Evolutionary conservation across 345 rosid species (phyloP).

Genomic region (Melastoma malabathricum): DNA sequence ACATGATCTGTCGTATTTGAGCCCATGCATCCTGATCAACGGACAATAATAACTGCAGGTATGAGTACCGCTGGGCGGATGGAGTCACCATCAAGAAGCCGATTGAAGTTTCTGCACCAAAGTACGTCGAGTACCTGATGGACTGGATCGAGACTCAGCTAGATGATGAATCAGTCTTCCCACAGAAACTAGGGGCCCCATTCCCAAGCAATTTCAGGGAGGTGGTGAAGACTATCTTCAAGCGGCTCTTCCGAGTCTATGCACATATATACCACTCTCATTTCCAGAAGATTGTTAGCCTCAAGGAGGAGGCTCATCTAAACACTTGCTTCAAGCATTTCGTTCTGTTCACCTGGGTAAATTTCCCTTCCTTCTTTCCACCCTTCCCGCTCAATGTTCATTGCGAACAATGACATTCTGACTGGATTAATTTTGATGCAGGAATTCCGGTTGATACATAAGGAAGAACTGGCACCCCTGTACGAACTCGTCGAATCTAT

Average conservation of each 20-base stretch:
- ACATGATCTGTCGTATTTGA: too few species aligned
- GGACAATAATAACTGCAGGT: slow-evolving; percentile 17
- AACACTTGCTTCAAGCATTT: slow-evolving; percentile 72
- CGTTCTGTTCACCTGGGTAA: slow-evolving; percentile 51
- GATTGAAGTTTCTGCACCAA: slow-evolving; percentile 65
- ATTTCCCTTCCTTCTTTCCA: too few species aligned
- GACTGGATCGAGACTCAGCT: slow-evolving; percentile 62
- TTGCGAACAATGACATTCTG: neutral
- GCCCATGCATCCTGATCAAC: too few species aligned
- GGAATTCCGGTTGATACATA: slow-evolving; percentile 50
- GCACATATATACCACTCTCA: slow-evolving; percentile 69
- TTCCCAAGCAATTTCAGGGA: slow-evolving; percentile 47
- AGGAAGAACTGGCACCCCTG: slow-evolving; percentile 53
- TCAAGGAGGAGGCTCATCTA: slow-evolving; percentile 70
- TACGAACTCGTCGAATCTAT: slow-evolving; percentile 53
- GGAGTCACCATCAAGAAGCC: slow-evolving; percentile 62
- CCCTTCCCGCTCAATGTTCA: too few species aligned
- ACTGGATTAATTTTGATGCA: slow-evolving; percentile 18
- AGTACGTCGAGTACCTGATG: slow-evolving; percentile 58
- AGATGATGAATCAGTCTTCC: slow-evolving; percentile 52
- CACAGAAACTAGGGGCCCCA: slow-evolving; percentile 51
- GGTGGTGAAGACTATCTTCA: slow-evolving; percentile 51
- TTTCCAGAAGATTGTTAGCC: slow-evolving; percentile 52
- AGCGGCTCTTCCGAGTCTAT: slow-evolving; percentile 51
- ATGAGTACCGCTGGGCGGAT: slow-evolving; percentile 72